Evolutionary conservation across 2,329 filamentous ascomycete species (phyloP), one percentile per base, ranked within the genome.

Genomic region (Colletotrichum melonis): DNA sequence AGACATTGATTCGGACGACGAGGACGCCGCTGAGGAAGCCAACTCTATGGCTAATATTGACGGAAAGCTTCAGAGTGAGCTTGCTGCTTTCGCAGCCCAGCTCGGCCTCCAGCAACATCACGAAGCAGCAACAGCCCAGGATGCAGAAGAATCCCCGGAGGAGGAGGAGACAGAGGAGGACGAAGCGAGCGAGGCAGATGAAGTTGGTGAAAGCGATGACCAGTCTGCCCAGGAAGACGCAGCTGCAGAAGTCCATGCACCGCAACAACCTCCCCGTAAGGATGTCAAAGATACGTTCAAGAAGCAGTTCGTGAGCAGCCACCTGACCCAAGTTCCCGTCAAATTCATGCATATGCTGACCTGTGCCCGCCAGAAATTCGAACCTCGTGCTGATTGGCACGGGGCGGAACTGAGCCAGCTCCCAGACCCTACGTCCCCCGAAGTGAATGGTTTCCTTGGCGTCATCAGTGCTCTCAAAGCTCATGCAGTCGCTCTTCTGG

Each of bases 401-500:
- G 83, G 82, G 60, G 81, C 84, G 63, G 81, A 82, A 60, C 78
- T 88, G 56, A 82, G 81, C 42, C 78, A 81, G 57, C 81, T 90
- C 19, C 86, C 88, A 0, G 75, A 77, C 2, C 85, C 86, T 3
- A 80, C 79, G 1, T 83, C 84, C n/a, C 86, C 88, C 58, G 83
- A 88, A 49, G 78, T 84, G 38, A 82, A 81, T 24, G 84, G 84
- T 1, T 85, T 86, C 72, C 80, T 82, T 22, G 77, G 82, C 19
- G 82, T 85, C 14, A 84, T 90, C 30, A 83, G 86, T 57, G 83
- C 85, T 49, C 80, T 93, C 57, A 91, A 94, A 78, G 84, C 91
- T 16, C 91, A 97, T 81, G 95, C 95, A 4, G 90, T 91, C 74
- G 87, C 88, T 11, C 87, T 98, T 7, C 86, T 98, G 24, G 92